These are phyloP conservation scores for Daldinia sp. DNA, from an alignment of 2,329 filamentous ascomycete species.

Conservation along the genomic window DNA sequence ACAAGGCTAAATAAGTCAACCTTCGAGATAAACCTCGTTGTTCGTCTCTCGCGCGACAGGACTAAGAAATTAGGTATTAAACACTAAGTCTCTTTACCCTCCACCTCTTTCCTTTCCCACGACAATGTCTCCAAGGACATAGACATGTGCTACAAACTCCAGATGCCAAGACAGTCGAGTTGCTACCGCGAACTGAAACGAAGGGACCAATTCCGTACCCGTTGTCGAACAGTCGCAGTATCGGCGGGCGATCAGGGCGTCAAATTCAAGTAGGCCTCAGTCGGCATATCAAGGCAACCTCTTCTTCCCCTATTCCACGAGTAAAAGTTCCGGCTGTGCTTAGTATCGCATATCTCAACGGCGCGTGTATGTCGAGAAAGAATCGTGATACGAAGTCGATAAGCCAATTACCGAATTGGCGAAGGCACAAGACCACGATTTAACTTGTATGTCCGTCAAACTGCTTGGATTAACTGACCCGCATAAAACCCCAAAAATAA, in stretches of 20 bases:
- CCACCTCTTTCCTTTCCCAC: constrained; percentile 15
- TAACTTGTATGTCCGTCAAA: constrained; percentile 12
- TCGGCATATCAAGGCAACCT: constrained; percentile 24
- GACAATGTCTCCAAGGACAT: background rate
- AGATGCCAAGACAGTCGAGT: constrained; percentile 6
- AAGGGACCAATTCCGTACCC: constrained; percentile 8
- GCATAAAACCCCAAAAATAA: constrained; percentile 2
- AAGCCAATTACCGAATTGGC: constrained; percentile 12
- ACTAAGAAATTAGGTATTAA: background rate
- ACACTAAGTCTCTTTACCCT: background rate
- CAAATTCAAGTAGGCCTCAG: constrained; percentile 9
- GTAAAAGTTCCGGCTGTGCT: constrained; percentile 11
- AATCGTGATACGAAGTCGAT: constrained; percentile 7
- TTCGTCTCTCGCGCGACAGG: background rate
- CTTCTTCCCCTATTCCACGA: constrained; percentile 25
- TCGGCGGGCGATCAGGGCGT: constrained; percentile 18
- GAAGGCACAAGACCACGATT: constrained; percentile 4
- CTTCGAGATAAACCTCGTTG: background rate
- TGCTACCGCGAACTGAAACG: constrained; percentile 14
- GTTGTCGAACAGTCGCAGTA: constrained; percentile 19
- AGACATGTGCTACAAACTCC: background rate
- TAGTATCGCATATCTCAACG: constrained; percentile 16
- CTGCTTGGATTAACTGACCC: constrained; percentile 11
- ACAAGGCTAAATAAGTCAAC: background rate
- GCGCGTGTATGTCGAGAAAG: constrained; percentile 9